Conservation (phyloP, 768 basidiomycete species). For the Paxillus involutus region DNA sequence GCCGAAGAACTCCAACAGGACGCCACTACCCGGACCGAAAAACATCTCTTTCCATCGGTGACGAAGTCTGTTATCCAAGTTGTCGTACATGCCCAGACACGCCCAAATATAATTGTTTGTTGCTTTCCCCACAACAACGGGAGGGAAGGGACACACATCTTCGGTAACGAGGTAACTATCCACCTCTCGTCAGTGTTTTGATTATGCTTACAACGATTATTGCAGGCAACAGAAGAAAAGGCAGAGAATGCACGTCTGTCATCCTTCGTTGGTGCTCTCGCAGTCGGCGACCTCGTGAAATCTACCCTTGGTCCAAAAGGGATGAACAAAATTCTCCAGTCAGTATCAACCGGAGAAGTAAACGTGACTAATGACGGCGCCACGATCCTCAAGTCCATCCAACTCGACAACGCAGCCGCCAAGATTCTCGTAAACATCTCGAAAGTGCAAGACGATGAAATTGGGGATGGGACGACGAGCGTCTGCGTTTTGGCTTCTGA, state of each 20-base stretch:
- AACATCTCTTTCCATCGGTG: constrained; percentile 55
- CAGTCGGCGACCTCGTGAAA: constrained; percentile 97
- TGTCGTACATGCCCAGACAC: too few relatives aligned
- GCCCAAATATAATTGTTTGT: too few relatives aligned
- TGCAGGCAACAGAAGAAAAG: constrained; percentile 86
- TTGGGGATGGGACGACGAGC: constrained; percentile 92
- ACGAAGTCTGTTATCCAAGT: constrained; percentile 43
- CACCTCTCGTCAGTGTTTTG: background rate
- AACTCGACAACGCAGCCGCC: constrained; percentile 97
- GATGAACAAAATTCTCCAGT: constrained; percentile 99
- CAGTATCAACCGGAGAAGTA: constrained; percentile 84
- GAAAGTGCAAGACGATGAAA: constrained; percentile 99
- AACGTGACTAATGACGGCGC: constrained; percentile 99
- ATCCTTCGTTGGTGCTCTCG: constrained; percentile 96
- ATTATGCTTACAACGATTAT: constrained; percentile 3
- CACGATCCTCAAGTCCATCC: constrained; percentile 95
- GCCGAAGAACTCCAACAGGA: constrained; percentile 81
- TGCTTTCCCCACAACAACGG: too few relatives aligned
- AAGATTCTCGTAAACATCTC: constrained; percentile 99
- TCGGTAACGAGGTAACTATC: constrained; percentile 54
- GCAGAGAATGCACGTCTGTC: constrained; percentile 98
- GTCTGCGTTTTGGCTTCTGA: constrained; percentile 94
- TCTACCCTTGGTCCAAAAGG: constrained; percentile 98
- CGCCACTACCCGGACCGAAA: constrained; percentile 57
- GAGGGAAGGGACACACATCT: constrained; percentile 31